These are phyloP conservation scores for Candolleomyces eurysporus DNA, from an alignment of 768 basidiomycete species.

Conservation along the genomic window DNA sequence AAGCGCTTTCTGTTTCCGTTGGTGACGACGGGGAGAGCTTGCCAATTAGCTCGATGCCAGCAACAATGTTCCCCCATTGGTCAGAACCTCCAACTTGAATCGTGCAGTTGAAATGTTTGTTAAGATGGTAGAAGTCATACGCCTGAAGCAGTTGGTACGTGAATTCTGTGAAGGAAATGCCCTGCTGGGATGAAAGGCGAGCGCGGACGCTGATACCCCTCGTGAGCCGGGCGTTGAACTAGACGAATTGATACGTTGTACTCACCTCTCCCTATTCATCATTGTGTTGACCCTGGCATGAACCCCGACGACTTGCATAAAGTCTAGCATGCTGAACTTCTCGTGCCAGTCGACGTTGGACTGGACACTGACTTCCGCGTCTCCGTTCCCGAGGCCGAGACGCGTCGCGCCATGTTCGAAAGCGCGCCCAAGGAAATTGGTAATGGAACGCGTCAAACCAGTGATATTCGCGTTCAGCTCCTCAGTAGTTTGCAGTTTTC, in stretches of 20 bases:
- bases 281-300: constrained; percentile 84
- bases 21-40: constrained; percentile 33
- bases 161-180: constrained; percentile 98
- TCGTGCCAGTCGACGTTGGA: constrained; percentile 76
- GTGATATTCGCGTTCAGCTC: constrained; percentile 65
- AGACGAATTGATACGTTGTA: too few species aligned
- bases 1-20: constrained; percentile 5
- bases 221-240: background rate
- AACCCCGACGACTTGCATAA: constrained; percentile 78
- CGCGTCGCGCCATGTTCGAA: constrained; percentile 51
- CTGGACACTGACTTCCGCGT: constrained; percentile 23
- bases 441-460: constrained; percentile 60
- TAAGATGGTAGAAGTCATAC: constrained; percentile 85
- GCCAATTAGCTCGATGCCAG: constrained; percentile 88
- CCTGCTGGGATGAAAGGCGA: constrained; percentile 74
- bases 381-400: constrained; percentile 18
- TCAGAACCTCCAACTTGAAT: constrained; percentile 96
- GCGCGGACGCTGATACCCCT: constrained; percentile 64
- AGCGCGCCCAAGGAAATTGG: constrained; percentile 72
- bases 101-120: constrained; percentile 62
- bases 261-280: constrained; percentile 85
- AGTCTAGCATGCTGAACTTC: constrained; percentile 72
- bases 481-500: constrained; percentile 59
- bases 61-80: constrained; percentile 97
- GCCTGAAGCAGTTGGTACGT: constrained; percentile 97